Evolutionary conservation across 2,329 filamentous ascomycete genomes (phyloP).

Genomic region (Xylaria sp.): DNA sequence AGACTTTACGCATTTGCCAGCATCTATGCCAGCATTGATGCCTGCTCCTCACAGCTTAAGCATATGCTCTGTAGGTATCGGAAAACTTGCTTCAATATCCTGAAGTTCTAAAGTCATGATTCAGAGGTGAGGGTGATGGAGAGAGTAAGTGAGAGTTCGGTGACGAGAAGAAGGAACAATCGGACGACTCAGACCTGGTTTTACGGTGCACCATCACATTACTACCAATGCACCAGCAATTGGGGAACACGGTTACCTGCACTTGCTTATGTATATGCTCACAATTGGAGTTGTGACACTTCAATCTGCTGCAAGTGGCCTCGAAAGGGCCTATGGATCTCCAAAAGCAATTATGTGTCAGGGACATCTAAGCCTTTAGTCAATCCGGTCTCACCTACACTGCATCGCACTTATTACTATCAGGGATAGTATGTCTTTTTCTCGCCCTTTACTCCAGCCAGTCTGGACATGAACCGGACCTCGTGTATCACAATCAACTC

Average conservation of each 20-base stretch:
- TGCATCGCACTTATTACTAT: conserved; percentile 10
- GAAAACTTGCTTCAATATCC: conserved; percentile 43
- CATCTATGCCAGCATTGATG: conserved; percentile 43
- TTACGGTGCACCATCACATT: not conserved
- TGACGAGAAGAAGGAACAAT: not conserved
- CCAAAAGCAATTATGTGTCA: conserved; percentile 6
- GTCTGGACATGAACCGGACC: not conserved
- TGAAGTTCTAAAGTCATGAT: conserved; percentile 29
- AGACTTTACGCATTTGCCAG: conserved; percentile 21
- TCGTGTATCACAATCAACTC: conserved; percentile 20
- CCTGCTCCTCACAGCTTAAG: conserved; percentile 44
- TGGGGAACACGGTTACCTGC: not conserved
- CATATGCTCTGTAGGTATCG: conserved; percentile 38
- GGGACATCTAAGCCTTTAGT: conserved; percentile 11
- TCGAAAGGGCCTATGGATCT: not conserved
- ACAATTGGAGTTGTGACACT: not conserved
- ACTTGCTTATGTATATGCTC: not conserved
- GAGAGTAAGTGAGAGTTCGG: not conserved
- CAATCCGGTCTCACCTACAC: conserved; percentile 5
- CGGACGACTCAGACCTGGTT: not conserved
- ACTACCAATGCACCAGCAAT: not conserved
- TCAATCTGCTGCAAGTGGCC: not conserved
- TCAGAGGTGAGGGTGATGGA: not conserved
- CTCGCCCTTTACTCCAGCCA: conserved; percentile 4
- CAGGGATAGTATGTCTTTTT: conserved; percentile 5